Evolutionary conservation across 257 asterid genomes (phyloP), one percentile per base, ranked within the genome.

Genomic region (Galeopsis tetrahit): DNA sequence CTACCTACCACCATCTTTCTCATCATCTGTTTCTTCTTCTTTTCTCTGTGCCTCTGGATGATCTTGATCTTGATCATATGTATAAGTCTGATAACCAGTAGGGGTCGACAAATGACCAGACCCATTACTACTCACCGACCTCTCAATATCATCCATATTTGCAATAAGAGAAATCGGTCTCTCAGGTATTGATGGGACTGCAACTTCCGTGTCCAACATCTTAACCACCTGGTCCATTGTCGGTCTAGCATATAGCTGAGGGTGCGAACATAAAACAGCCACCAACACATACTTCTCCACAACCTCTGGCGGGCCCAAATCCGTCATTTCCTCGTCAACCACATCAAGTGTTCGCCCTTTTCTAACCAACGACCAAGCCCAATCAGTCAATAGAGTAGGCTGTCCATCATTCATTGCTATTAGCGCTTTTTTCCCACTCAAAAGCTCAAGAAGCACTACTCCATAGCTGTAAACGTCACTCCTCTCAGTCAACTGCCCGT

Each of bases 401-500:
- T 83, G 92, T 59, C 84, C 94, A 60, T 85, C 96, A 11, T 80
- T 80, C 33, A 69, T 74, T 1, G 88, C 84, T 38, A 85, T 48
- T 9, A 93, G 82, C 0, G 98, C 97, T 65, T 90, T 93, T 79
- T 70, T 87, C 76, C 98, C 98, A 49, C 97, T 91, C 74, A 93
- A 72, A 4, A 93, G 87, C 87, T 93, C 97, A 40, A 93, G 96
- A 35, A 93, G 91, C 63, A 90, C 87, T 4, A 93, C 86, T 13
- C 98, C 98, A 46, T 85, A 93, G 81, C 98, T 89, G 60, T 93
- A 93, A 32, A 93, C 98, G 43, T 93, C 98, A 2, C 92, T 93
- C 80, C 96, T 87, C 63, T 93, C 96, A 0, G 96, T 86, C 63
- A 93, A 73, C 69, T 91, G 96, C 5, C 98, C 97, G 17, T 93